Evolutionary conservation across 306 rosid species (phyloP), one percentile per base, ranked within the genome.

Genomic region (Vicia sativa): DNA sequence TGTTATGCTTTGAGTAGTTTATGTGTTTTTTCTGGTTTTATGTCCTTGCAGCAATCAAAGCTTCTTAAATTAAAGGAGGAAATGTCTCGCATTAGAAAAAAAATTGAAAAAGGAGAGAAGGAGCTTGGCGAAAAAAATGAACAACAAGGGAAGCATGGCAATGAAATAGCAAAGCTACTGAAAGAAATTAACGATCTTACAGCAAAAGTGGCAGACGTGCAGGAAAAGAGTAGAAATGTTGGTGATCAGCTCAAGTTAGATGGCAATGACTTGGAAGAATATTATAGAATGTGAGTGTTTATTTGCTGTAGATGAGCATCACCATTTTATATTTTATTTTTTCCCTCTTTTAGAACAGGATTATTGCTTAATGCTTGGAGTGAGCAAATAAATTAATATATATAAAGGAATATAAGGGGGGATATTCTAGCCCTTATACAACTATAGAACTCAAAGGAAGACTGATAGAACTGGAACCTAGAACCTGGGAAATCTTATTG

Each of bases 41-140:
- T 75, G 46, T 70, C 16, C 62, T 67, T 74, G 72, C 91, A 95
- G 99, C 97, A 95, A 91, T 97, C 99, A 15, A 92, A 87, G 78
- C 97, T 90, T 75, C 82, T 88, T 63, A 95, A 95, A 77, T 78
- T 90, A 80, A 90, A 91, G 81, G 97, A 95, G 87, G 99, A 95
- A 80, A 85, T 84, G 86, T 71, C 87, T 73, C 99, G 97, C 44
- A 88, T 95, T 78, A 88, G 67, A 78, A 77, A 89, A 46, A 95
- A 95, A 88, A 90, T 87, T 13, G 87, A 87, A 76, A 90, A 82
- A 80, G 84, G 79, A 65, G 81, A 65, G 77, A 87, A 86, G 70
- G 97, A 95, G 70, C 92, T 90, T 71, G 92, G 74, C 12, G 85
- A 67, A 62, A 95, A 83, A 80, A 83, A 38, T 52, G 86, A 82